These are phyloP conservation scores for Fusarium sp. DNA, from an alignment of 2,329 filamentous ascomycete species.

Conservation along the genomic window DNA sequence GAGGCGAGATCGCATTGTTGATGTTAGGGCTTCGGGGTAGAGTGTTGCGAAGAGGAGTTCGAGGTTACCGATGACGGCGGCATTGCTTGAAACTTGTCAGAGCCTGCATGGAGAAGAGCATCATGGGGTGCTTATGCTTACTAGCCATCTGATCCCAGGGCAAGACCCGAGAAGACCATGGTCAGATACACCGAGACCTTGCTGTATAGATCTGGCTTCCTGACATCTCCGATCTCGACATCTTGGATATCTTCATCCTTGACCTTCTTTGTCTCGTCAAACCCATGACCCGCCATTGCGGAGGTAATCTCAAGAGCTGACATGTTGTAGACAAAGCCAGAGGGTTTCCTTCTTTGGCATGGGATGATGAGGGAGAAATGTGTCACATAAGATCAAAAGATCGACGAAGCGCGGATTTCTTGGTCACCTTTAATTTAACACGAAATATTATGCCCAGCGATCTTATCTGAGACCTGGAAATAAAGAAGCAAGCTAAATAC, in stretches of 20 bases:
- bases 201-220: not conserved
- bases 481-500: not conserved
- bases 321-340: not conserved
- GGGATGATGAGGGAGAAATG: no score
- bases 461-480: not conserved
- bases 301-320: not conserved
- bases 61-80: not conserved
- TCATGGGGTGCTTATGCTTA: not conserved
- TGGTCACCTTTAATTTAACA: not conserved
- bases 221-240: not conserved
- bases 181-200: slow-evolving; percentile 2
- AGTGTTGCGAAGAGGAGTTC: not conserved
- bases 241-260: not conserved
- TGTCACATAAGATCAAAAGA: not conserved
- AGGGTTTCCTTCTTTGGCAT: fast-evolving
- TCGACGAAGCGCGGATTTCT: not conserved
- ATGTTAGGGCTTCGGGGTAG: slow-evolving; percentile 2
- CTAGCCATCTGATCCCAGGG: slow-evolving; percentile 11
- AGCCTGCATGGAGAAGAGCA: fast-evolving
- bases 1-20: not conserved
- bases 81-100: not conserved
- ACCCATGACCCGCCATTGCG: not conserved
- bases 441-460: no score
- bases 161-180: slow-evolving; percentile 1
- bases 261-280: not conserved